phyloP scores from a whole-genome alignment of 768 basidiomycete species.

The Tephrocybe sp. region DNA sequence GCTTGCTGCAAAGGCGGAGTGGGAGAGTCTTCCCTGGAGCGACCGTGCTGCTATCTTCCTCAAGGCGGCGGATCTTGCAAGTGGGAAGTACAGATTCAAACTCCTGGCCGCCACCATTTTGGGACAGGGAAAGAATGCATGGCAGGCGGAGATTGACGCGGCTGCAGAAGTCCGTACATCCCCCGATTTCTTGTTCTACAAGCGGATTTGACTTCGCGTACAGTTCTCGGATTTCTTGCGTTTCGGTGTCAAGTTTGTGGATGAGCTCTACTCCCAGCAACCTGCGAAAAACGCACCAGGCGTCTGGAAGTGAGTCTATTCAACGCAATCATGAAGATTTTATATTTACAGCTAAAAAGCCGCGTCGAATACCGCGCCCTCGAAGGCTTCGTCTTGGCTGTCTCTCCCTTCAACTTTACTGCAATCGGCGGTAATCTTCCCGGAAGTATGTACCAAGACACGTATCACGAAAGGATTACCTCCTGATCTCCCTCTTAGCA shows the following conservation, averaged over 20 bases:
- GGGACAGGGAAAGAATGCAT: constrained; percentile 98
- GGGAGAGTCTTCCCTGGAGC: constrained; percentile 96
- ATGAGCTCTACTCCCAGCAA: constrained; percentile 91
- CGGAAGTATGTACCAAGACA: constrained; percentile 33
- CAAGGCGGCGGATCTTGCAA: constrained; percentile 94
- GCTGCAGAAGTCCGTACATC: constrained; percentile 80
- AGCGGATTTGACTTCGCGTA: constrained; percentile 9
- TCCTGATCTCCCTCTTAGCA: constrained; percentile 36
- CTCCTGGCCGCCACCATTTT: constrained; percentile 96
- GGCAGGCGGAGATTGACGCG: constrained; percentile 99
- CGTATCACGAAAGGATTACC: background rate
- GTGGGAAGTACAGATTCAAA: constrained; percentile 94
- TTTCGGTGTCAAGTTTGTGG: constrained; percentile 95
- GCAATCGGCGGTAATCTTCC: constrained; percentile 97
- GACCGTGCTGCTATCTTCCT: constrained; percentile 98
- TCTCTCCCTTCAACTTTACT: constrained; percentile 98
- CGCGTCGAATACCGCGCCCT: constrained; percentile 94
- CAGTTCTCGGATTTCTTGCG: constrained; percentile 92
- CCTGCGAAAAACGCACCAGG: constrained; percentile 85
- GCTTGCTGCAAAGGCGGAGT: constrained; percentile 79
- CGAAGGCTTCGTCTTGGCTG: constrained; percentile 98
- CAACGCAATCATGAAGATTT: background rate
- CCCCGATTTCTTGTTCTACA: background rate
- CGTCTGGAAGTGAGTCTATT: constrained; percentile 84
- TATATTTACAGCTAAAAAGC: constrained; percentile 38